Evolutionary conservation across 2,329 filamentous ascomycete genomes (phyloP), one percentile per base, ranked within the genome.

Genomic region (Colletotrichum sp.): DNA sequence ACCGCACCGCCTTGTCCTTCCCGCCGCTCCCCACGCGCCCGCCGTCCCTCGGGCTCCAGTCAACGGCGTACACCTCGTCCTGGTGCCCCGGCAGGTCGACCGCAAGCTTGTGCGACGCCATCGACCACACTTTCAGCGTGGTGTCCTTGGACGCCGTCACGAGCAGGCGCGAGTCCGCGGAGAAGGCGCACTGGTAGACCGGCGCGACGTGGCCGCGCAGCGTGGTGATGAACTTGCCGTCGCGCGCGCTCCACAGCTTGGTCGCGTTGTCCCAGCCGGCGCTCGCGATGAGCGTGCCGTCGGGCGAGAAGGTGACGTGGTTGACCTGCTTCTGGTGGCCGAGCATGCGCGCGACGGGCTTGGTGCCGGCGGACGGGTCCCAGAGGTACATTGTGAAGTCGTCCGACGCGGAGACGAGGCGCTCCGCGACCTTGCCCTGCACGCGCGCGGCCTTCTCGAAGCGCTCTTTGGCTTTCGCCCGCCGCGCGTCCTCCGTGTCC

Each of bases 301-400:
- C 96, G 0, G 96, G 96, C 1, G 95, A 98, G 85, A 98, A 98
- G 0, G 93, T 94, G 64, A 98, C 96, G 82, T 98, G 95, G 84
- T 98, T 98, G 79, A 98, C 96, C 82, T 96, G 95, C 86, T 98
- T 98, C 83, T 98, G 95, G 82, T 99, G 97, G 3, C 97, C 97
- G n/a, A 95, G 86, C 86, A 98, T 91, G 39, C 96, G 90, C n/a
- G 95, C 94, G 5, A 98, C 88, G 1, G 96, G 96, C 83, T 98
- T 98, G 9, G 89, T 94, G 6, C 93, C 93, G 75, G 90, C 85
- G 12, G 93, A 89, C 0, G 96, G 96, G 76, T 98, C 95, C 96
- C 96, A 99, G 9, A 99, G 90, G 83, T 96, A 98, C 91, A 99
- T 96, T 8, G 96, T 98, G 84, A 96, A 98, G 84, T 99, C 97